Conservation (phyloP, 2,329 filamentous ascomycete genomes). For the Ophiocordyceps camponoti-saundersi region DNA sequence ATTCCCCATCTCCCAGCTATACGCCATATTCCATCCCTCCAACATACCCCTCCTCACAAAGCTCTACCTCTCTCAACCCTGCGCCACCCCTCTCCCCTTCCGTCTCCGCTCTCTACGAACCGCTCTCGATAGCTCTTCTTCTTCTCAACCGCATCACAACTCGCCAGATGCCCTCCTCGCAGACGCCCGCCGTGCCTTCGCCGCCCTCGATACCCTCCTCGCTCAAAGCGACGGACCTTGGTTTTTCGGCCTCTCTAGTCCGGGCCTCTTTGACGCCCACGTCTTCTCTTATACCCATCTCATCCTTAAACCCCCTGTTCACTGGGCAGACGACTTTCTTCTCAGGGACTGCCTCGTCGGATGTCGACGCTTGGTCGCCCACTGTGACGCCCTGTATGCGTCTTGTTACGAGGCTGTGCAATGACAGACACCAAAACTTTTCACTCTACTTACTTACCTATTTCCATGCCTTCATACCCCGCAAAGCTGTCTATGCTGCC, state of each 20-base stretch:
- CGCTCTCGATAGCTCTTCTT: conserved; percentile 36
- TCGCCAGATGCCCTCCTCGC: conserved; percentile 43
- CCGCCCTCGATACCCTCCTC: conserved; percentile 26
- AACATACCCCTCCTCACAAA: conserved; percentile 52
- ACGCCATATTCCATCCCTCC: conserved; percentile 54
- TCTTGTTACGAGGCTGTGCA: not conserved
- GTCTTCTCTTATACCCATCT: conserved; percentile 84
- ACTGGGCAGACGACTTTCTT: conserved; percentile 42
- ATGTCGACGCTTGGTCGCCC: conserved; percentile 42
- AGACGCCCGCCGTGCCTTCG: conserved; percentile 27
- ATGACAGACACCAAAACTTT: not conserved
- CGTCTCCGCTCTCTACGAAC: conserved; percentile 23
- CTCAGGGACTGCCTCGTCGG: conserved; percentile 38
- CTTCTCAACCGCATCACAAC: conserved; percentile 34
- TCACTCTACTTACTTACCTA: not conserved
- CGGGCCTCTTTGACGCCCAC: conserved; percentile 69
- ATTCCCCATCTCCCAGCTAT: conserved; percentile 34
- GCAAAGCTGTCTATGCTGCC: not conserved
- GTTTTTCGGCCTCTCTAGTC: conserved; percentile 33
- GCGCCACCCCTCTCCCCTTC: conserved; percentile 44
- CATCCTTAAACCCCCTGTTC: conserved; percentile 46
- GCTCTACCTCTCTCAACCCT: conserved; percentile 57
- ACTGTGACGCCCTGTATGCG: conserved; percentile 9
- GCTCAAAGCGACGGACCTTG: conserved; percentile 18
- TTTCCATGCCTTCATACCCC: not conserved